phyloP scores from a whole-genome alignment of 116 monocot genomes.

The Zostera marina region DNA sequence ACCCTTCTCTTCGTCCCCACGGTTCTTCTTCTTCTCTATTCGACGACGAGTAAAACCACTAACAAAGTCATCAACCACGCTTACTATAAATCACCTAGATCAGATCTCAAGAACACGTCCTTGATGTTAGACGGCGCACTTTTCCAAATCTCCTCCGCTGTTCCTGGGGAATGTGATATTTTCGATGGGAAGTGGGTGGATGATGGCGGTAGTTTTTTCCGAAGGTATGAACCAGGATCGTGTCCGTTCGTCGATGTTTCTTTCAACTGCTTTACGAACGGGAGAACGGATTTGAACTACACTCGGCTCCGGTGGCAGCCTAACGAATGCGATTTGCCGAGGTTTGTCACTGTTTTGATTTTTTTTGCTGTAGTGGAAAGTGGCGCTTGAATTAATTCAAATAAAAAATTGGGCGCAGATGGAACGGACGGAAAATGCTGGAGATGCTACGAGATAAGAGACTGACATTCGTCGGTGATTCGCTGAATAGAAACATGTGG shows the following conservation, averaged over 20 bases:
- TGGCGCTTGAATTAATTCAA: neutral
- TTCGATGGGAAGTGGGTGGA: constrained; percentile 71
- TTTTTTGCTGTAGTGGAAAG: neutral
- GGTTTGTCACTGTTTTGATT: no score
- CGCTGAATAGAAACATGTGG: constrained; percentile 83
- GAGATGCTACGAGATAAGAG: constrained; percentile 47
- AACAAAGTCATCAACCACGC: neutral
- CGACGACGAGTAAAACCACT: neutral
- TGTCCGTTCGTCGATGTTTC: constrained; percentile 77
- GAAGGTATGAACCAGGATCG: constrained; percentile 61
- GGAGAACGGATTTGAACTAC: constrained; percentile 35
- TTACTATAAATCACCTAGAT: neutral
- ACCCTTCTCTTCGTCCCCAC: constrained; percentile 1
- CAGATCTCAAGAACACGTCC: neutral
- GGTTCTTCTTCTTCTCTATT: neutral
- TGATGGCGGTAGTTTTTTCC: constrained; percentile 15
- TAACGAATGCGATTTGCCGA: constrained; percentile 30
- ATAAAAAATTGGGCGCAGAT: constrained; percentile 9
- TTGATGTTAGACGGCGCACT: neutral
- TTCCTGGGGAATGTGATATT: constrained; percentile 36
- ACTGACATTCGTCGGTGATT: constrained; percentile 68
- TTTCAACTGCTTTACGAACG: constrained; percentile 59
- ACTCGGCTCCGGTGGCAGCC: constrained; percentile 43
- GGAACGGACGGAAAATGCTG: constrained; percentile 42
- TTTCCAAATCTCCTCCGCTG: neutral